These are phyloP conservation scores for Kernera saxatilis DNA, from an alignment of 345 rosid species.

Conservation along the genomic window DNA sequence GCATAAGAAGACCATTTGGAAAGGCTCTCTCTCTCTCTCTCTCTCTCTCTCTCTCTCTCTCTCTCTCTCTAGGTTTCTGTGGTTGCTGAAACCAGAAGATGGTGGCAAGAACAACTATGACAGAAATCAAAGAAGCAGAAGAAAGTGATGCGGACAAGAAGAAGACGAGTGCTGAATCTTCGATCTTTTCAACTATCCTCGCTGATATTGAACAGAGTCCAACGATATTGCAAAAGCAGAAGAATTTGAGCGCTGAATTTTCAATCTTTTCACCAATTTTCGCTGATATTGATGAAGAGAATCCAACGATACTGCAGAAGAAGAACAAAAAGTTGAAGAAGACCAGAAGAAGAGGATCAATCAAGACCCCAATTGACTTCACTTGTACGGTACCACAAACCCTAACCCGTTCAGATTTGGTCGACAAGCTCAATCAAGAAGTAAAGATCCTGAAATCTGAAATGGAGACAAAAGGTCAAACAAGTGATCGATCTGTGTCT, in stretches of 20 bases:
- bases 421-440: not conserved
- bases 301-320: not conserved
- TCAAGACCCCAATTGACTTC: not conserved
- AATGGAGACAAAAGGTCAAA: not conserved
- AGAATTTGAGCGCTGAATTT: not conserved
- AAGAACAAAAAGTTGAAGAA: not conserved
- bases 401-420: slow-evolving; percentile 3
- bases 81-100: not conserved
- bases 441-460: slow-evolving; percentile 1
- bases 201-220: slow-evolving; percentile 2
- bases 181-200: slow-evolving; percentile 6
- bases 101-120: not conserved
- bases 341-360: not conserved
- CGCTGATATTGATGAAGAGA: not conserved
- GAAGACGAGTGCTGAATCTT: not conserved
- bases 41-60: not conserved
- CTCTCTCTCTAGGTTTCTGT: not conserved
- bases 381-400: slow-evolving; percentile 9
- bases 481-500: not conserved
- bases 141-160: not conserved
- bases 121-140: slow-evolving; percentile 1
- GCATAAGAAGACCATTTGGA: not conserved
- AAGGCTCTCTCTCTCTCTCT: not conserved
- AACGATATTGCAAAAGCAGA: not conserved
- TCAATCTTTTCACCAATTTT: not conserved